phyloP scores from a whole-genome alignment of 2,329 filamentous ascomycete species.

The Pseudogymnoascus sp. region DNA sequence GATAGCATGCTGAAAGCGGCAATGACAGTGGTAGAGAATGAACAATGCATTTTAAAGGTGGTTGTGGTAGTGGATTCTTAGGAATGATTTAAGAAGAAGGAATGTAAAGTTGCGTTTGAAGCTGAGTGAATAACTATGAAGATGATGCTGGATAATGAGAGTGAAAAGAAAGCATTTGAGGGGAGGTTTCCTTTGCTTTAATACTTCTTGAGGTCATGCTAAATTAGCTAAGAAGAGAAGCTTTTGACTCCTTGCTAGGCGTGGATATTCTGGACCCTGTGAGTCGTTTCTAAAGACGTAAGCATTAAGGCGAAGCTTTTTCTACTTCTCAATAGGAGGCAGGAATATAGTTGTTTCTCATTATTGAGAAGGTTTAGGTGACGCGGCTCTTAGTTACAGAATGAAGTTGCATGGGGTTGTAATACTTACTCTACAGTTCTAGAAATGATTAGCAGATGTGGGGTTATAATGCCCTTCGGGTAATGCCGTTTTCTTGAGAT shows the following conservation, averaged over 20 bases:
- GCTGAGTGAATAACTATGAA: background rate
- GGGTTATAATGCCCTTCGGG: background rate
- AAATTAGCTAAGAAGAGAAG: background rate
- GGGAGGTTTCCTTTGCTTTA: background rate
- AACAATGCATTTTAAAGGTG: background rate
- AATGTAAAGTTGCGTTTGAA: background rate
- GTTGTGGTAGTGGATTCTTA: background rate
- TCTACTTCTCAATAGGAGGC: background rate
- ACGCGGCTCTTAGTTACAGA: background rate
- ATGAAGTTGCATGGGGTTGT: background rate
- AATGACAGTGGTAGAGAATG: slow-evolving; percentile 6
- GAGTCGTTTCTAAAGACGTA: background rate
- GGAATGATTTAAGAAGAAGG: background rate
- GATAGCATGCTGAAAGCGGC: background rate
- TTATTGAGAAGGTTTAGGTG: background rate
- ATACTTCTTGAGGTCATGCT: background rate
- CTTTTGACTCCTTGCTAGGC: background rate
- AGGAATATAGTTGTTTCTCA: background rate
- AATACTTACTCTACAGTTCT: background rate
- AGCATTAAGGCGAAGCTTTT: background rate
- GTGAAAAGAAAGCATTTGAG: background rate
- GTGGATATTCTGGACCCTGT: background rate
- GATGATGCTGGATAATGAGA: background rate
- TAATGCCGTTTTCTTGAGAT: background rate
- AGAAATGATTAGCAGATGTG: background rate